Base-by-base conservation (phyloP, 306 rosid species). In the barrel medic (Medicago truncatula) region DNA sequence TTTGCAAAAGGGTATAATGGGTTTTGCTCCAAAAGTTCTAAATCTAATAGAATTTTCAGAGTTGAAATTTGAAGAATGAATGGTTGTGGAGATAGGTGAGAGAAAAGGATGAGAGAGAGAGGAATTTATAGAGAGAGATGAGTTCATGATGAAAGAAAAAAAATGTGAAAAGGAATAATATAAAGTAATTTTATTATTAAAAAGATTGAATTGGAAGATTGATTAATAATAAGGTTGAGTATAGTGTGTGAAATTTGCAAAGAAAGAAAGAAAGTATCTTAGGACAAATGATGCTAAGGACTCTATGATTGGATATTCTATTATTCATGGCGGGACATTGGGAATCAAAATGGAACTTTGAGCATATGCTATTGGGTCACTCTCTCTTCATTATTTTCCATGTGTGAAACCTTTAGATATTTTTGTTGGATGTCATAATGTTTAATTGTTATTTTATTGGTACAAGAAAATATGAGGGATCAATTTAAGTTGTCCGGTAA, bases 121-220 rank as follows among this genome's bases (percentile, higher is more conserved):
- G 65, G 88, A 88, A 88, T 86, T 86, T 92, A 90, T 83, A 88
- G 87, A 86, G 85, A 89, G 90, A 81, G 87, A 81, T 34, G 80
- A 49, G 86, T 67, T 69, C 93, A 91, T 90, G 73, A 64, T 88
- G 75, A 50, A 81, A 80, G 60, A 0, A 21, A 60, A 28, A 68
- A 74, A 67, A 21, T 69, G 7, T 39, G 7, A 17, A 18, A 63
- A 69, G n/a, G 69, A 76, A 36, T 72, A 84, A 46, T 4, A 28
- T 60, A 28, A 14, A 4, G 11, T 6, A 31, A 14, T 28, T 13
- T 28, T 13, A 31, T 31, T 31, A 56, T 4, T 5, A 54, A 10
- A 23, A 53, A 21, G 34, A 11, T 21, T 25, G 64, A 58, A 58
- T 58, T 58, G 64, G 36, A 21, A 58, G 23, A 2, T 58, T 58